Percentiles rank a stretch among this genome's conserved stretches.
phyloP scores from a whole-genome alignment of 169 alveolate species.

The Plasmodium gonderi region DNA sequence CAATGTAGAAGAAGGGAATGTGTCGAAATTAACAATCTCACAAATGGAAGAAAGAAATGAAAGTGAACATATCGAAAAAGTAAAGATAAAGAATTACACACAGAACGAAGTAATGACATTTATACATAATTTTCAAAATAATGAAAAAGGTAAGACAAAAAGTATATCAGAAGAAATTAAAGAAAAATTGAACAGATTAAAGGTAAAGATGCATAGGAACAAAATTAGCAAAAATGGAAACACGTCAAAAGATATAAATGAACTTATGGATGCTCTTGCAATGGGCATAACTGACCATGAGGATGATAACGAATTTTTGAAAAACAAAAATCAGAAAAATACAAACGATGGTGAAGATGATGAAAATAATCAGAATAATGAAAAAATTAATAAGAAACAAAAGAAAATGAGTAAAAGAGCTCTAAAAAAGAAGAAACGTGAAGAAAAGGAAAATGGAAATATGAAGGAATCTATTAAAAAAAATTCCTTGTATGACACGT shows the following conservation, averaged over 20 bases:
- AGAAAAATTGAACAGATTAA: slow-evolving; percentile 70
- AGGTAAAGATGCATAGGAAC: slow-evolving; percentile 63
- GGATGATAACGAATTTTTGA: not conserved
- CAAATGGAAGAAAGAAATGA: not conserved
- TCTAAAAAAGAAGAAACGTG: slow-evolving; percentile 7
- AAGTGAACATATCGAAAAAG: not conserved
- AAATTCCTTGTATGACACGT: not conserved
- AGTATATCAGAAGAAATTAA: slow-evolving; percentile 68
- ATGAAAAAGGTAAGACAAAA: slow-evolving; percentile 55
- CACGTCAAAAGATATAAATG: not conserved
- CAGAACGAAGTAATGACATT: slow-evolving; percentile 61
- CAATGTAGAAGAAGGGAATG: not conserved
- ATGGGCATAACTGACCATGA: slow-evolving; percentile 58
- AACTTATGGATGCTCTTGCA: slow-evolving; percentile 15
- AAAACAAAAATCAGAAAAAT: not conserved
- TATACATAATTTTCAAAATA: slow-evolving; percentile 72
- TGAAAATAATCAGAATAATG: not conserved
- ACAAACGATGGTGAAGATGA: not conserved
- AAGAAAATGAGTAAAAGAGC: slow-evolving; percentile 69
- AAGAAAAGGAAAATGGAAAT: not conserved
- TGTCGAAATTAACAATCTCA: too few relatives aligned
- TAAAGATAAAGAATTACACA: slow-evolving; percentile 32
- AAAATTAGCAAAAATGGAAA: not conserved
- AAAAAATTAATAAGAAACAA: slow-evolving; percentile 3
- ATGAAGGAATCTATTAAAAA: not conserved